phyloP scores from a whole-genome alignment of 805 yeast species.

The Pichia deserticola region DNA sequence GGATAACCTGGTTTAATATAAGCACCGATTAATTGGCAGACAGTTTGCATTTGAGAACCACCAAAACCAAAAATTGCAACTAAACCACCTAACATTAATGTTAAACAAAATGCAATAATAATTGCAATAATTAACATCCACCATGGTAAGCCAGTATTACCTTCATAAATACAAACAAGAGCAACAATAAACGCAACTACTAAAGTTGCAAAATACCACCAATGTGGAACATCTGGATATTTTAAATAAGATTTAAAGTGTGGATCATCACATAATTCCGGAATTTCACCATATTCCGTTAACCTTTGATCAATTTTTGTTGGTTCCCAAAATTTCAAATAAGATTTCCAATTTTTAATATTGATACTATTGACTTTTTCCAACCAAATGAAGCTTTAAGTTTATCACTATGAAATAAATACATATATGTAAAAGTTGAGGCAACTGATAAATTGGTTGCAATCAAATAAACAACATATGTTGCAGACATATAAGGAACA shows the following conservation, averaged over 20 bases:
- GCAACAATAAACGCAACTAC: not conserved
- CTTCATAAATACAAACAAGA: not conserved
- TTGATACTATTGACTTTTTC: constrained; percentile 13
- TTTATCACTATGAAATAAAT: constrained; percentile 23
- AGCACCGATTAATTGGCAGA: constrained; percentile 31
- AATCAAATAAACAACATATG: constrained; percentile 25
- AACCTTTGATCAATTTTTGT: constrained; percentile 18
- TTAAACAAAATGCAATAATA: not conserved
- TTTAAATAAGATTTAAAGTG: constrained; percentile 1
- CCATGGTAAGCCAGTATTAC: not conserved
- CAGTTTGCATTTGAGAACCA: constrained; percentile 23
- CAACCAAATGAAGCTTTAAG: constrained; percentile 20
- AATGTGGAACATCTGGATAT: not conserved
- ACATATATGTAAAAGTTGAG: constrained; percentile 29
- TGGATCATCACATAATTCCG: constrained; percentile 3
- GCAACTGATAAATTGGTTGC: constrained; percentile 29
- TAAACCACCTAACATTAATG: not conserved
- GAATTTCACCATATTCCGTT: constrained; percentile 17
- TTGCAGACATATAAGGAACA: constrained; percentile 26
- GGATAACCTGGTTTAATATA: constrained; percentile 20
- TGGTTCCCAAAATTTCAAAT: constrained; percentile 41
- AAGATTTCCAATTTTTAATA: constrained; percentile 32
- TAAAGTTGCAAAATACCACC: not conserved
- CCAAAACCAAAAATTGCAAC: constrained; percentile 11
- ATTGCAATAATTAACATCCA: not conserved